Conservation (phyloP, 441 rosid genomes). For the Pelargonium exstipulatum region DNA sequence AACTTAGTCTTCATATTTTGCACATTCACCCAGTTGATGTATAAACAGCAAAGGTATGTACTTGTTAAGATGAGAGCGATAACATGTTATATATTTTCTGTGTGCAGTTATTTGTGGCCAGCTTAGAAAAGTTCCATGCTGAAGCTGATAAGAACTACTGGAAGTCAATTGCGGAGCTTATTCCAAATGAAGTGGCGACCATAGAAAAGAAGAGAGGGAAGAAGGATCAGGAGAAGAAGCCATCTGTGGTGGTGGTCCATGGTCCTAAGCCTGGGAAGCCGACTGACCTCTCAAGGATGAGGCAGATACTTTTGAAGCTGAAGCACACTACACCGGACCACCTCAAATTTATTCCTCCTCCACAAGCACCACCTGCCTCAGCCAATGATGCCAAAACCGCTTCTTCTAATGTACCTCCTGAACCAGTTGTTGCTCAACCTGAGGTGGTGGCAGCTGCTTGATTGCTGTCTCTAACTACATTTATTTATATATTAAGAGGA, state of each 20-base stretch:
- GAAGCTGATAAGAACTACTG: constrained; percentile 78
- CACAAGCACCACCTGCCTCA: constrained; percentile 40
- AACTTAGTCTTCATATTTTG: too few relatives aligned
- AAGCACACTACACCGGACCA: constrained; percentile 73
- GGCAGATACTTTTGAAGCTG: constrained; percentile 60
- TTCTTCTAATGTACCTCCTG: constrained; percentile 9
- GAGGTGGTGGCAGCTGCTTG: constrained; percentile 48
- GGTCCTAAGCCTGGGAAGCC: constrained; percentile 95
- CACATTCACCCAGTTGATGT: too few relatives aligned
- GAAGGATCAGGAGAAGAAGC: constrained; percentile 65
- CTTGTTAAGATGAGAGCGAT: not conserved
- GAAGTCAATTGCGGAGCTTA: constrained; percentile 79
- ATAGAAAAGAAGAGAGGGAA: constrained; percentile 63
- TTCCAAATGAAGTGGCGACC: constrained; percentile 71
- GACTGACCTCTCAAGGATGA: constrained; percentile 74
- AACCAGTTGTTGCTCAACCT: constrained; percentile 19
- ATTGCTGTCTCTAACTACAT: constrained; percentile 15
- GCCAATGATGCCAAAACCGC: constrained; percentile 32
- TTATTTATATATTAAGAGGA: too few relatives aligned
- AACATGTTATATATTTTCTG: not conserved
- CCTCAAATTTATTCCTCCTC: constrained; percentile 37
- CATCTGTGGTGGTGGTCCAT: constrained; percentile 48
- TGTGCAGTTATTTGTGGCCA: constrained; percentile 46
- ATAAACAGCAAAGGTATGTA: too few relatives aligned
- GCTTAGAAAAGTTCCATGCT: constrained; percentile 55